Percentiles rank a stretch among this genome's conserved stretches.
Evolutionary conservation across 768 basidiomycete species (phyloP).

Genomic region (Tylopilus balloui): DNA sequence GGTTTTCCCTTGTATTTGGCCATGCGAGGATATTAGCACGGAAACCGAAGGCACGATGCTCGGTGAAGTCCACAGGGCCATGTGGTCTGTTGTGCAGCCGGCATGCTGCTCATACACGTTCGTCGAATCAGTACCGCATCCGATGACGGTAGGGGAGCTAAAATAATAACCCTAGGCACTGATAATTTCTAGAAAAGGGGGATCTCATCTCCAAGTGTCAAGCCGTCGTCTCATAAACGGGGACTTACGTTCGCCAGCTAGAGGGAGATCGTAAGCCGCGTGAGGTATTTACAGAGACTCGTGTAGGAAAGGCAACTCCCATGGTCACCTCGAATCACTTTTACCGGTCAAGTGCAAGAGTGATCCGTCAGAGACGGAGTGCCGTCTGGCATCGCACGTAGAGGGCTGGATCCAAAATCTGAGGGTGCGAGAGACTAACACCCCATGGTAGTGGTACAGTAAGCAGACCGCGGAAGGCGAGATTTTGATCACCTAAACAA

Average conservation of each 20-base stretch:
- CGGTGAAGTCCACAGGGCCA: neutral
- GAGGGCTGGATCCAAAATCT: neutral
- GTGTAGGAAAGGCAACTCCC: neutral
- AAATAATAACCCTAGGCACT: neutral
- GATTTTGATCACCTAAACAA: neutral
- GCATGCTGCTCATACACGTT: conserved; percentile 11
- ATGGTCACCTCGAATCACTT: neutral
- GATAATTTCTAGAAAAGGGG: neutral
- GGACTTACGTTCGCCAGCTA: neutral
- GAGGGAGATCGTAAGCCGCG: neutral
- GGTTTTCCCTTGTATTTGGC: conserved; percentile 4
- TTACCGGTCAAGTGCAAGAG: neutral
- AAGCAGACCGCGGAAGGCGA: too few species aligned
- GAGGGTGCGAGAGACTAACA: neutral
- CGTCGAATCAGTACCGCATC: neutral
- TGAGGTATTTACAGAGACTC: neutral
- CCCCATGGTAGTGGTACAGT: too few species aligned
- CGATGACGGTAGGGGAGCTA: neutral
- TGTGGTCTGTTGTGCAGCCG: neutral
- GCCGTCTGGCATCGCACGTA: neutral
- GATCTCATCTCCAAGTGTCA: neutral
- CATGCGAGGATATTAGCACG: neutral
- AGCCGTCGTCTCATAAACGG: neutral
- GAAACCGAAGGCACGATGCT: neutral
- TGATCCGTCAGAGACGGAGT: neutral